phyloP scores from a whole-genome alignment of 768 basidiomycete species.

The Pleurotus cornucopiae region DNA sequence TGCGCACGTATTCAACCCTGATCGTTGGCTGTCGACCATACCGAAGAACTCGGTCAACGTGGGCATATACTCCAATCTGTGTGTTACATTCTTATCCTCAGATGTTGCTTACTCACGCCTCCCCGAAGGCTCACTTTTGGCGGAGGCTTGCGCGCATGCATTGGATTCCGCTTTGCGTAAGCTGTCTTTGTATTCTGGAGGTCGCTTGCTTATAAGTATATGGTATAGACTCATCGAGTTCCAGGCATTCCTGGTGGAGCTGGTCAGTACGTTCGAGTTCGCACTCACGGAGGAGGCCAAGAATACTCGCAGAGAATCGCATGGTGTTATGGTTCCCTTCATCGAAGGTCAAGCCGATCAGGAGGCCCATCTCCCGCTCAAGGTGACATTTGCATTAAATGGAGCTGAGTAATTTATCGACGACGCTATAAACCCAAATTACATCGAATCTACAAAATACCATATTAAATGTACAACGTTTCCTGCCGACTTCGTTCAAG shows the following conservation, averaged over 20 bases:
- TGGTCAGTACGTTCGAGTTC: neutral
- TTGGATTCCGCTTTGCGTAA: conserved; percentile 34
- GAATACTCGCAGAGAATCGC: neutral
- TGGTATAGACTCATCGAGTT: neutral
- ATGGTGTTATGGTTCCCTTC: conserved; percentile 36
- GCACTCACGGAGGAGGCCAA: neutral
- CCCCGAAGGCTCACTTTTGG: conserved; percentile 23
- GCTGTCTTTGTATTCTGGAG: neutral
- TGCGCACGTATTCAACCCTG: conserved; percentile 41
- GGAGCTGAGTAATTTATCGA: too few relatives aligned
- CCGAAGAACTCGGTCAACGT: conserved; percentile 36
- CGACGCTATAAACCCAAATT: too few relatives aligned
- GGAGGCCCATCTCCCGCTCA: conserved; percentile 35
- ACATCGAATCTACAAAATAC: too few relatives aligned
- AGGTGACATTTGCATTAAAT: neutral
- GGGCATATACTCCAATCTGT: conserved; percentile 46
- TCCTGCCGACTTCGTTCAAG: too few relatives aligned
- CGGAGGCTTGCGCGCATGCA: conserved; percentile 27
- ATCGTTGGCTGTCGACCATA: conserved; percentile 42
- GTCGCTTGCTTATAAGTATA: too few relatives aligned
- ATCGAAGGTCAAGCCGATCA: conserved; percentile 37
- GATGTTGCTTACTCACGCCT: neutral
- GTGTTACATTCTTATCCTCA: conserved; percentile 7
- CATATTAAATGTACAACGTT: too few relatives aligned
- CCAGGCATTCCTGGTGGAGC: neutral